Percentiles rank a stretch among this genome's conserved stretches.
These are phyloP conservation scores for Escovopsis sp. DNA, from an alignment of 2,329 filamentous ascomycete species.

Conservation along the genomic window DNA sequence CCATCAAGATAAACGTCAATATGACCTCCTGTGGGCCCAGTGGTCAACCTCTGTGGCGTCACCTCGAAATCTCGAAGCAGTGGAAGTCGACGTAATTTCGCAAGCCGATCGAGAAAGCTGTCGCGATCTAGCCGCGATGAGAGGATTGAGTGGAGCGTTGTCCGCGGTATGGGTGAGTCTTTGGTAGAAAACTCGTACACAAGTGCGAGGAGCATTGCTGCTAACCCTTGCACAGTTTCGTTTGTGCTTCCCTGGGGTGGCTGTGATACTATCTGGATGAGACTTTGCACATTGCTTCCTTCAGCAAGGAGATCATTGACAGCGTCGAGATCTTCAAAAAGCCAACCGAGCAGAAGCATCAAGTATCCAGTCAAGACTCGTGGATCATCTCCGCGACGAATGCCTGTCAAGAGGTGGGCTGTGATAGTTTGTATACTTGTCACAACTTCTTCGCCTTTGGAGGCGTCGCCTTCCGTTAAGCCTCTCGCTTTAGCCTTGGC, in stretches of 20 bases:
- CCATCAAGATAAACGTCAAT: conserved; percentile 78
- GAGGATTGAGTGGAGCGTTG: conserved; percentile 67
- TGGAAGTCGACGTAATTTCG: conserved; percentile 61
- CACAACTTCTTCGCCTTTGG: conserved; percentile 83
- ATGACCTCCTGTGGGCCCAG: conserved; percentile 32
- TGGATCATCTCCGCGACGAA: conserved; percentile 64
- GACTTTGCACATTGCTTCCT: conserved; percentile 77
- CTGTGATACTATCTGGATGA: conserved; percentile 59
- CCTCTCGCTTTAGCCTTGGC: conserved; percentile 69
- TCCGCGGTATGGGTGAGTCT: conserved; percentile 77
- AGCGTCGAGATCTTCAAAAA: conserved; percentile 82
- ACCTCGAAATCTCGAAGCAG: conserved; percentile 84
- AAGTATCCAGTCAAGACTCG: conserved; percentile 72
- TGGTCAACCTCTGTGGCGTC: conserved; percentile 51
- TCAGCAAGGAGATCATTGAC: conserved; percentile 89
- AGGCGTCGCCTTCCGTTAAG: conserved; percentile 78
- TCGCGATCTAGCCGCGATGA: conserved; percentile 67
- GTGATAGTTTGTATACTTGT: conserved; percentile 83
- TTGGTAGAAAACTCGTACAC: conserved; percentile 97
- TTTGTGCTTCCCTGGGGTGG: conserved; percentile 39
- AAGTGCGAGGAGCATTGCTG: conserved; percentile 70
- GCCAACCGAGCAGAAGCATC: conserved; percentile 77
- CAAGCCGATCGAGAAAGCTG: conserved; percentile 71
- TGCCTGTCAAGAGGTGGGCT: conserved; percentile 67
- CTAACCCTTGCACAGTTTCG: conserved; percentile 63